These are phyloP conservation scores for Ogataea siamensis DNA, from an alignment of 805 yeast species.

Conservation along the genomic window DNA sequence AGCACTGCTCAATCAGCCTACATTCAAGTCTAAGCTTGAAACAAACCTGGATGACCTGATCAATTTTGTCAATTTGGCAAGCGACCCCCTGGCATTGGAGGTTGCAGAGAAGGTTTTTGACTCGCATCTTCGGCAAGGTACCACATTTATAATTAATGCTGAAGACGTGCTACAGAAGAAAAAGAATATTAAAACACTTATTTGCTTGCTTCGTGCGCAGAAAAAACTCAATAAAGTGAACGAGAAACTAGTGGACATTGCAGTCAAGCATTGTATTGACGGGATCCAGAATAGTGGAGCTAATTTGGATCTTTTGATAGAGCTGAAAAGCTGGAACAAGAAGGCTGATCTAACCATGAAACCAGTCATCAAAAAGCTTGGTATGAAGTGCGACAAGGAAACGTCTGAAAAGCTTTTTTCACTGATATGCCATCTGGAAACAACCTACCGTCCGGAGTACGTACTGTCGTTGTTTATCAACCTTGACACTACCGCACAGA, in stretches of 20 bases:
- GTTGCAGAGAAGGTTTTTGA: constrained; percentile 40
- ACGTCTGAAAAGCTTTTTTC: constrained; percentile 15
- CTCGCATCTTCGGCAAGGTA: constrained; percentile 40
- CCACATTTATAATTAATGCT: constrained; percentile 31
- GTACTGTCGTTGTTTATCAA: constrained; percentile 26
- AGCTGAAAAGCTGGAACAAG: constrained; percentile 9
- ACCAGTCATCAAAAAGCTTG: constrained; percentile 12
- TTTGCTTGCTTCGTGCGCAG: constrained; percentile 13
- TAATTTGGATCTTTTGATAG: constrained; percentile 6
- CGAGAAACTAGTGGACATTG: constrained; percentile 1
- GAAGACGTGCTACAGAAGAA: constrained; percentile 4
- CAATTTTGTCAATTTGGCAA: constrained; percentile 12
- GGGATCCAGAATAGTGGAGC: not conserved
- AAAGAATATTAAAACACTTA: constrained; percentile 3
- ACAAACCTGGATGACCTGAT: constrained; percentile 17
- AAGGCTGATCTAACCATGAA: constrained; percentile 2
- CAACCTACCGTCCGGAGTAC: constrained; percentile 15
- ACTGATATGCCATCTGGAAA: constrained; percentile 13
- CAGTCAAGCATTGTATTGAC: not conserved
- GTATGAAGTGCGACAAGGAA: constrained; percentile 3
- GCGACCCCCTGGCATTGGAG: constrained; percentile 15
- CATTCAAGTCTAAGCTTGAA: constrained; percentile 54
- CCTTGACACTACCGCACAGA: constrained; percentile 7
- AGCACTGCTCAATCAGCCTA: constrained; percentile 48
- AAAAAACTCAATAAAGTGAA: constrained; percentile 5